Conservation (phyloP, 129 eudicot species). For the Oenanthe sinensis region DNA sequence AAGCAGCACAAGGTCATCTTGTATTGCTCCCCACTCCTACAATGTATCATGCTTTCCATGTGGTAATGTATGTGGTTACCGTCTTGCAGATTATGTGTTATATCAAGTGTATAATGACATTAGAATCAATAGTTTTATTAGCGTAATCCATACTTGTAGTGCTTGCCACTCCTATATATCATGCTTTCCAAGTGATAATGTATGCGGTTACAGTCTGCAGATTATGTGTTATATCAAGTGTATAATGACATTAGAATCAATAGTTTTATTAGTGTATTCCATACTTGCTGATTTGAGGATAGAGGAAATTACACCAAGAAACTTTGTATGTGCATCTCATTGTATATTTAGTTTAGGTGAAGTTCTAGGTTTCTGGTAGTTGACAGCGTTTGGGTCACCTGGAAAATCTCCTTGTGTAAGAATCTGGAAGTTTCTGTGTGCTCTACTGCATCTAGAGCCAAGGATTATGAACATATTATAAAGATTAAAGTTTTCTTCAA, state of each 20-base stretch:
- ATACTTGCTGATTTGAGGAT: background rate
- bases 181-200: no score
- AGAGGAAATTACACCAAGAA: background rate
- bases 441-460: background rate
- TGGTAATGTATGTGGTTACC: background rate
- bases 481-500: no score
- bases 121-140: no score
- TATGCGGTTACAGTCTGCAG: no score
- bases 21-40: background rate
- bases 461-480: background rate
- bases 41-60: background rate
- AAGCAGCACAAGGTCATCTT: background rate
- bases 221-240: background rate
- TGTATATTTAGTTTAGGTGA: background rate
- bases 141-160: background rate
- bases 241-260: background rate
- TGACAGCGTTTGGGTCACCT: background rate
- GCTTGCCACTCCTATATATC: no score
- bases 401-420: background rate
- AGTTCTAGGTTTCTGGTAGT: no score
- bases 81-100: background rate
- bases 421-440: background rate
- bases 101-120: background rate
- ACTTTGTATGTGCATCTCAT: background rate
- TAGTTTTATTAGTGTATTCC: background rate